Evolutionary conservation across 2,329 filamentous ascomycete genomes (phyloP), one percentile per base, ranked within the genome.

Genomic region (Ceratocystiopsis brevicomis): DNA sequence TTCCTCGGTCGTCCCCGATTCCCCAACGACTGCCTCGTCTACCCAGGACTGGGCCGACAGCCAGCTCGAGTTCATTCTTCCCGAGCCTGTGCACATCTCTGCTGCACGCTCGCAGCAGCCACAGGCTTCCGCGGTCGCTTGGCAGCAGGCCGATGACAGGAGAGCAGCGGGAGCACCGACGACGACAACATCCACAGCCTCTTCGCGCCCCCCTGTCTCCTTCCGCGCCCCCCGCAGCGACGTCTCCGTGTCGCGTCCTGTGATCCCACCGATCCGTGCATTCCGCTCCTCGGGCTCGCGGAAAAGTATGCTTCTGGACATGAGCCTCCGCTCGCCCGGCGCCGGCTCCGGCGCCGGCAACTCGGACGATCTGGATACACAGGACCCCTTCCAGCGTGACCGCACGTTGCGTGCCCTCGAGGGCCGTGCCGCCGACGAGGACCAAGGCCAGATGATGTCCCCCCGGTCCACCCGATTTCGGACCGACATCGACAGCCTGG

Each of bases 241-340:
- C 37, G 50, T 49, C 46, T 50, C 53, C 39, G 53, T 55, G 16
- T 53, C 54, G 38, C 56, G 53, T 37, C 51, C 56, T 15, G 52
- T 56, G 19, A 62, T 73, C 37, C 68, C 70, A 15, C 70, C 70
- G 9, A 73, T 73, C 53, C 66, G 71, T 44, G 60, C 62, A 10
- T 72, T 73, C 50, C 65, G 71, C 47, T 72, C 70, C 21, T 73
- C 71, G 35, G 67, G 66, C 51, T 69, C 69, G 47, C 68, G 72
- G 50, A 69, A 66, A 56, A 73, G 69, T 54, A 58, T 68, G 19
- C 59, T 59, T 14, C 59, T 69, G 51, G 70, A 74, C 52, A 72
- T 71, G 66, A 69, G 63, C 49, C 39, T 56, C 37, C 61, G 62
- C 43, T 59, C 59, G 21, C 52, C 61, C 60, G 61, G 47, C 42